Evolutionary conservation across 2,329 filamentous ascomycete species (phyloP).

Genomic region (Cryphonectria radicalis): DNA sequence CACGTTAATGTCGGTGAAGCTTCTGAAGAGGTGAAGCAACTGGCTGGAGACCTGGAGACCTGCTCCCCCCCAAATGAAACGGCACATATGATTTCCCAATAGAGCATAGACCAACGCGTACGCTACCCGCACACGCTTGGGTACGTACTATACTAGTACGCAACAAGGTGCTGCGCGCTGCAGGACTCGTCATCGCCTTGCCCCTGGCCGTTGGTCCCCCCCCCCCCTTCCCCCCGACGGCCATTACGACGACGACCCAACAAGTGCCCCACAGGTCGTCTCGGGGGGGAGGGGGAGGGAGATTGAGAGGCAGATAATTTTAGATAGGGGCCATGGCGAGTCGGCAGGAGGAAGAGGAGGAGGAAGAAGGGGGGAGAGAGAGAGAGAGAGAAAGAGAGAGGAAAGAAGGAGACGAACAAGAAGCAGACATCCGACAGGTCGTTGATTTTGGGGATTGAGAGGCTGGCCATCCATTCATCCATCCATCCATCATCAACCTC

Average conservation of each 20-base stretch:
- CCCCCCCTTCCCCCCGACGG: neutral
- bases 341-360: neutral
- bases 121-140: neutral
- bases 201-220: neutral
- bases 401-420: neutral
- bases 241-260: neutral
- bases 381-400: neutral
- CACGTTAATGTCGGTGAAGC: neutral
- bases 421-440: neutral
- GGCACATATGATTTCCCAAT: neutral
- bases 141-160: neutral
- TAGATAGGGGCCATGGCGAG: neutral
- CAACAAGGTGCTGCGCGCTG: neutral
- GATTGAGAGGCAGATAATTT: slow-evolving; percentile 1
- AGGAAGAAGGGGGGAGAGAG: no score
- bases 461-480: neutral
- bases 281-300: neutral
- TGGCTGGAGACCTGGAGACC: no score
- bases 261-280: neutral
- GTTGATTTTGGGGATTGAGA: neutral
- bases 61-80: neutral
- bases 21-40: neutral
- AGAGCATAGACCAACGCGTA: neutral
- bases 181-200: slow-evolving; percentile 6
- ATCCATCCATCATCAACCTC: neutral